Conservation (phyloP, 345 rosid species). For the Linum usitatissimum region DNA sequence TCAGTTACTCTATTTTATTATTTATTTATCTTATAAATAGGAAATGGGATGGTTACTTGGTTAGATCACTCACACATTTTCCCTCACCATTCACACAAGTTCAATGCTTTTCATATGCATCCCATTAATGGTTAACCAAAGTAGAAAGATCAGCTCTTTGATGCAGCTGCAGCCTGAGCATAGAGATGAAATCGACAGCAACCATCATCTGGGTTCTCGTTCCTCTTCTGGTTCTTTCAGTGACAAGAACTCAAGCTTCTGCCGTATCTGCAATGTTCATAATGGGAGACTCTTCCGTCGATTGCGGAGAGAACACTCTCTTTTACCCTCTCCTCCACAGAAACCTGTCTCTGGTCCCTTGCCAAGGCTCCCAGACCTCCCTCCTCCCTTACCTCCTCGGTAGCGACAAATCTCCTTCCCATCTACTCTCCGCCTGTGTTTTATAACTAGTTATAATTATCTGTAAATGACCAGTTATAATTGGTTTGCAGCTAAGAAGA, state of each 20-base stretch:
- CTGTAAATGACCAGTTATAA: neutral
- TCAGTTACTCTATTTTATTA: no score
- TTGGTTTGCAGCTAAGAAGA: constrained; percentile 37
- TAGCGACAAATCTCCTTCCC: constrained; percentile 7
- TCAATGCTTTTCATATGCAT: neutral
- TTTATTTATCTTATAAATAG: no score
- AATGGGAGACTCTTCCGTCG: constrained; percentile 64
- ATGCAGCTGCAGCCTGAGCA: neutral
- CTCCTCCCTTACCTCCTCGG: constrained; percentile 57
- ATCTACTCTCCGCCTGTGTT: neutral
- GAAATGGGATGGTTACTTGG: neutral
- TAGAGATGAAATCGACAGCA: no score
- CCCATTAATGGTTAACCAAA: neutral
- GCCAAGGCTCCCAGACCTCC: constrained; percentile 33
- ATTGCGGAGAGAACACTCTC: constrained; percentile 48
- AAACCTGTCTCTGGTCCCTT: constrained; percentile 45
- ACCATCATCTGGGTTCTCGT: neutral
- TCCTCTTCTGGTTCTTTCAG: constrained; percentile 3
- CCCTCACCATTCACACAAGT: neutral
- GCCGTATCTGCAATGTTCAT: constrained; percentile 34
- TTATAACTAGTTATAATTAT: neutral
- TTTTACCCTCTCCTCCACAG: constrained; percentile 41
- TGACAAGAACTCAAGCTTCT: neutral
- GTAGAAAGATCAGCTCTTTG: neutral
- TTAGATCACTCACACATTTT: neutral